Base-by-base conservation (phyloP, 202 grass and related monocot species). In the Hordeum pubiflorum region DNA sequence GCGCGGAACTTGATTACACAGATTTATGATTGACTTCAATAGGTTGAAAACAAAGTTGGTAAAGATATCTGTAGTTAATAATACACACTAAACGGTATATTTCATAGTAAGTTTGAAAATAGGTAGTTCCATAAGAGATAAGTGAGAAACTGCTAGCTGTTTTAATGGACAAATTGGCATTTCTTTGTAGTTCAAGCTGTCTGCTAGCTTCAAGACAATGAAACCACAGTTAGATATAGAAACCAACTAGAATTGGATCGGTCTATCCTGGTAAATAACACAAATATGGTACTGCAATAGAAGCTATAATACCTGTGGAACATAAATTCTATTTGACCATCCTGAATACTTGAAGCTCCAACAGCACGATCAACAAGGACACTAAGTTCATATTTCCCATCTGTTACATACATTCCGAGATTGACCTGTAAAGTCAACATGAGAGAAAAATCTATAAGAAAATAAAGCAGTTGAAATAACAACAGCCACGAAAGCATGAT, bases 321-420 rank as follows among this genome's bases (percentile, higher is more conserved):
- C 94, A 97, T 97, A 60, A 97, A 80, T 88, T 97, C 94, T 75
- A 94, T 86, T 83, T 94, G 86, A 24, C 91, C 91, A 52, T 97
- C 94, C 68, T 84, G 75, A 87, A 97, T 94, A 26, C 94, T 97
- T 66, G 91, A 97, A 89, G 91, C 91, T 87, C 94, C 94, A 76
- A 94, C 79, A 80, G 87, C 89, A 81, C 83, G 91, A 82, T 97
- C 94, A 56, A 97, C 89, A 85, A 97, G 89, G 26, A 92, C 68
- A 59, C 91, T 94, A 34, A 97, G 78, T 79, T 97, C 91, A 81
- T 82, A 94, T 72, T 89, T 92, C 7, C 82, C 86, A 89, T 97
- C 91, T 33, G 77, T 62, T 76, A 88, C 58, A 85, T 92, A 94
- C 38, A 87, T 73, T 69, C 94, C 91, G 23, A 89, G 89, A 84